A percentile compares a stretch with the other conserved stretches of the same genome.
Evolutionary conservation across 208 protist species (phyloP).

Genomic region (Leishmania turanica): DNA sequence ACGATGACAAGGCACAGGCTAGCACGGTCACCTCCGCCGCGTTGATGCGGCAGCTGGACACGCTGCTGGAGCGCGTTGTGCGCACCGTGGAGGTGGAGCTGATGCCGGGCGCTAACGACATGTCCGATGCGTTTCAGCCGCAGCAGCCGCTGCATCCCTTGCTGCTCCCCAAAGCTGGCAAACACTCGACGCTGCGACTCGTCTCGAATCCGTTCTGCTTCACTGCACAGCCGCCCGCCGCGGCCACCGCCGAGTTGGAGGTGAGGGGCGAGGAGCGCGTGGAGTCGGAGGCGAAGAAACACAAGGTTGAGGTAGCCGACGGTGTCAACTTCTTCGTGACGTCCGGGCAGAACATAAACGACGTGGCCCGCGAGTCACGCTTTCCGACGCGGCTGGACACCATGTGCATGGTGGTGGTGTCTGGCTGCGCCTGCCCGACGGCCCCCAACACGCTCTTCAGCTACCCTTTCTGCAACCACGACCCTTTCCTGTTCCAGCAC

Average conservation of each 20-base stretch:
- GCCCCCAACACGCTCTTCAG: constrained; percentile 93
- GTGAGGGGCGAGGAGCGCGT: neutral
- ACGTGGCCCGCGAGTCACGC: constrained; percentile 76
- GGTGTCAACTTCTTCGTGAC: constrained; percentile 69
- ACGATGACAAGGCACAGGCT: constrained; percentile 49
- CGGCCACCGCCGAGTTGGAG: neutral
- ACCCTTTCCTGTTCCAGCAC: constrained; percentile 85
- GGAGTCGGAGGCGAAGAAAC: constrained; percentile 18
- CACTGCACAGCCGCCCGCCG: constrained; percentile 30
- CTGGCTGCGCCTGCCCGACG: constrained; percentile 86
- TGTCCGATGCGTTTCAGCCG: constrained; percentile 90
- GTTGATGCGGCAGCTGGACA: constrained; percentile 81
- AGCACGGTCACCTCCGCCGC: constrained; percentile 53
- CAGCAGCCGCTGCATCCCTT: constrained; percentile 93
- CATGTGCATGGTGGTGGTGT: constrained; percentile 74
- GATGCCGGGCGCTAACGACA: constrained; percentile 91
- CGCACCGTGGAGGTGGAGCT: constrained; percentile 86
- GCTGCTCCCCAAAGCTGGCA: constrained; percentile 68
- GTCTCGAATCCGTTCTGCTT: constrained; percentile 91
- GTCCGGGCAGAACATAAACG: constrained; percentile 88
- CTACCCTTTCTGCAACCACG: constrained; percentile 84
- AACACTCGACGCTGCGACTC: constrained; percentile 69
- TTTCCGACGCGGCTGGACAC: constrained; percentile 61
- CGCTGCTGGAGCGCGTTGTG: constrained; percentile 61
- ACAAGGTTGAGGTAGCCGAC: constrained; percentile 9